Evolutionary conservation across 2,329 filamentous ascomycete species (phyloP), one percentile per base, ranked within the genome.

Genomic region (Ceratocystis ficicola): DNA sequence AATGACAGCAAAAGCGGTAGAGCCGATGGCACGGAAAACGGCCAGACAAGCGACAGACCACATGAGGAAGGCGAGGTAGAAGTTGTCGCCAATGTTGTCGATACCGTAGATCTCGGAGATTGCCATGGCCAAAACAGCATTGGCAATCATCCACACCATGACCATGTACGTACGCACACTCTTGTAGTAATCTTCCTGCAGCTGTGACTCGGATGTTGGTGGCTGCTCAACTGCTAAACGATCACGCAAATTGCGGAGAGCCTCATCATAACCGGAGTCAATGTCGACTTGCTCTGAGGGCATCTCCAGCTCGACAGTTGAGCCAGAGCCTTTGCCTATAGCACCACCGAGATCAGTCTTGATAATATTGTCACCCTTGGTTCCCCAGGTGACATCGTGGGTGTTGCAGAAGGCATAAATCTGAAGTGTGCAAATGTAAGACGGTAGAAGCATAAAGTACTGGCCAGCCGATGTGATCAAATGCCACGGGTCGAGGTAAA

Each of bases 391-490:
- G 22, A 99, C 91, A 74, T 99, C 94, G 82, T 99, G 94, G 0
- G 93, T 95, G 78, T 99, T 99, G 80, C 94, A 97, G 76, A 99
- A 99, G 55, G 94, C 94, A 77, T 99, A 99, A 22, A 97, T 91
- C 76, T 99, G 94, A 1, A 99, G 82, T 0, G 90, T 97, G 79
- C 94, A 97, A 76, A 99, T 95, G 78, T 97, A 99, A 48, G 82
- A 87, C 0, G 94, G 94, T 44, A 99, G 81, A 30, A 99, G 85
- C 60, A 92, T 82, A 74, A 99, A 96, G 79, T 99, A 99, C 74
- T 96, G 92, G 0, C 81, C 84, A 0, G 89, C 86, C 0, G 87
- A 93, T 12, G 94, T 99, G 77, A 99, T 88, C 89, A 99, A 94
- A 79, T 99, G 94, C 94, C 94, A 99, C 0, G 94, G 94, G 71